phyloP scores from a whole-genome alignment of 495 filamentous ascomycete genomes.

The Chaetomidium leptoderma region DNA sequence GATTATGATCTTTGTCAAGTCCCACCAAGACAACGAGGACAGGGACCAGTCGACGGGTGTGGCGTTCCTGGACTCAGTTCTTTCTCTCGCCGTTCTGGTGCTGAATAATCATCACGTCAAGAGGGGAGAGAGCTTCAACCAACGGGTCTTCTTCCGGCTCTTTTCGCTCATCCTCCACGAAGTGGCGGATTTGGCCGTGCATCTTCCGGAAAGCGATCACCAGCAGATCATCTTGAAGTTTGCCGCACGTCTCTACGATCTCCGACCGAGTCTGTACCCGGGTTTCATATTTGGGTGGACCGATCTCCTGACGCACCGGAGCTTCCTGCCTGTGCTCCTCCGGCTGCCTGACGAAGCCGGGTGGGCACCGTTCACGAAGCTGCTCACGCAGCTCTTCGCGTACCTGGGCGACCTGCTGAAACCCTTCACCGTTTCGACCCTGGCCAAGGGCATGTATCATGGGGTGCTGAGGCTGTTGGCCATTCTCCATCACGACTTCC shows the following conservation, averaged over 20 bases:
- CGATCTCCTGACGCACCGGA: constrained; percentile 72
- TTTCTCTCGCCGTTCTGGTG: constrained; percentile 71
- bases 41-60: constrained; percentile 48
- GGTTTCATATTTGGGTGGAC: constrained; percentile 85
- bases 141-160: constrained; percentile 85
- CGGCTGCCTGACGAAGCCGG: constrained; percentile 63
- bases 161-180: constrained; percentile 81
- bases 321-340: constrained; percentile 79
- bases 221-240: constrained; percentile 68
- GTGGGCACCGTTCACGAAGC: constrained; percentile 68
- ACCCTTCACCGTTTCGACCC: constrained; percentile 58
- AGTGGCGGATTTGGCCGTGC: constrained; percentile 32
- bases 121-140: constrained; percentile 75
- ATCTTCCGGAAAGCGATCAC: constrained; percentile 50
- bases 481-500: constrained; percentile 88
- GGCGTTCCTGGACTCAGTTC: constrained; percentile 66
- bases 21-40: constrained; percentile 52
- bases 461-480: constrained; percentile 76
- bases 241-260: constrained; percentile 65
- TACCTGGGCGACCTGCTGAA: constrained; percentile 81
- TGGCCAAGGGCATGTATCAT: constrained; percentile 79
- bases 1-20: constrained; percentile 67
- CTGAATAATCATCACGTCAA: constrained; percentile 81
- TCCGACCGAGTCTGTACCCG: constrained; percentile 72
- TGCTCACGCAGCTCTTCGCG: constrained; percentile 68